These are phyloP conservation scores for Catenaria anguillulae DNA, from an alignment of 371 early-diverging fungal genomes.

Conservation along the genomic window DNA sequence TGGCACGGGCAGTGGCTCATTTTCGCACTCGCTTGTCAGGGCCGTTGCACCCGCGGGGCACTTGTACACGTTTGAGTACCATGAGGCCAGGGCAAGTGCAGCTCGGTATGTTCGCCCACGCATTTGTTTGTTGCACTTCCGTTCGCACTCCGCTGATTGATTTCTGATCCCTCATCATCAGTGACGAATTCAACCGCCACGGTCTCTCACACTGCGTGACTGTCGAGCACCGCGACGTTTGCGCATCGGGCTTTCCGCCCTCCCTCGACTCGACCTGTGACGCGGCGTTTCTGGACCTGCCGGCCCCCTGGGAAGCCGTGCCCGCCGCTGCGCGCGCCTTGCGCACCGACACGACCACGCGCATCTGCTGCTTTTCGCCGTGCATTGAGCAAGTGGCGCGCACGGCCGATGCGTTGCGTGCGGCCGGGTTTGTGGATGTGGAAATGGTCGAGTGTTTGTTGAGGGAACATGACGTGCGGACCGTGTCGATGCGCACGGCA, in stretches of 20 bases:
- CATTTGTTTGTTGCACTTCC: not conserved
- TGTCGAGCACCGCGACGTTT: conserved; percentile 68
- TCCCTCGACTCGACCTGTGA: conserved; percentile 43
- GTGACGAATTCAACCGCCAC: conserved; percentile 65
- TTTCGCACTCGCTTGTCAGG: conserved; percentile 83
- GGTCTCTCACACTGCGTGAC: conserved; percentile 48
- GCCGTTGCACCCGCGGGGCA: conserved; percentile 72
- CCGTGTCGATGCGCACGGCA: conserved; percentile 31
- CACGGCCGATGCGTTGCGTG: conserved; percentile 51
- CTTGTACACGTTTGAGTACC: conserved; percentile 87
- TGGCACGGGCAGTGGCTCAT: conserved; percentile 91
- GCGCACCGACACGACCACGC: conserved; percentile 46
- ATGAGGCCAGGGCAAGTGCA: conserved; percentile 49
- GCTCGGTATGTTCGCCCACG: not conserved
- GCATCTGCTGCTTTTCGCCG: conserved; percentile 85
- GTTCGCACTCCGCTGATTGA: not conserved
- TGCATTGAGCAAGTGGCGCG: conserved; percentile 88
- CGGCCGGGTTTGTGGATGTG: conserved; percentile 63
- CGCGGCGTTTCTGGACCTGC: conserved; percentile 76
- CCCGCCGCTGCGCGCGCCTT: conserved; percentile 65
- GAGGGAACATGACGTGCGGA: conserved; percentile 38
- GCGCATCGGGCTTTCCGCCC: conserved; percentile 69
- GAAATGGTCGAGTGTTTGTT: conserved; percentile 65
- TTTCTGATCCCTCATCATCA: not conserved
- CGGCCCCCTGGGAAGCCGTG: conserved; percentile 92